Base-by-base conservation (phyloP, 1,139 yeast species). In the Suhomyces bribrorum region DNA sequence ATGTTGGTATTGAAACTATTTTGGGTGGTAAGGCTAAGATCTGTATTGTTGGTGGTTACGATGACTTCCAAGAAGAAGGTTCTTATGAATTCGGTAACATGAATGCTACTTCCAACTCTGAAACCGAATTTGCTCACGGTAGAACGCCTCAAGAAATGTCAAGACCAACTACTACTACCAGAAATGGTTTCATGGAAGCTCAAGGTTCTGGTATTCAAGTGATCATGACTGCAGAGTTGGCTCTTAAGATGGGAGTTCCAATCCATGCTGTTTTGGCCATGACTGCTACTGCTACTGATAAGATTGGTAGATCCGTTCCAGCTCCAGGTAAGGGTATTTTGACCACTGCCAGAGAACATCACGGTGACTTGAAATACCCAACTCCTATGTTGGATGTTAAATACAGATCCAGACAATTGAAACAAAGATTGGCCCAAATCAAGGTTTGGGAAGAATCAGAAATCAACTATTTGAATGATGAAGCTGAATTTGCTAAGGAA, bases 261-360 rank as follows among this genome's bases (percentile, higher is more conserved):
- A 88, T 92, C 57, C 88, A 94, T 57, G 98, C 96, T 69, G 82
- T 92, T 52, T 77, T 90, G 57, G 98, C 95, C 41, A 71, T 90
- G 79, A 79, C 96, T 47, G 90, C 96, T 37, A 94, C 97, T 58
- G 98, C 98, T 41, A 81, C 96, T 46, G 99, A 92, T 67, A 92
- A 90, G 82, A 92, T 90, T 66, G 97, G 97, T 61, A 86, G 97
- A 73, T 90, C 97, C 38, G 94, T 92, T 54, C 99, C 99, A 53
- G 98, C 98, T 62, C 99, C 99, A 69, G 99, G 99, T 66, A 89
- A 90, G 75, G 99, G 99, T 83, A 85, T 92, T 54, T 79, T 92
- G 75, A 92, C 98, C 48, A 87, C 96, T 57, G 98, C 98, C 43
- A 86, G 95, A 62, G 99, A 92, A 72, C 81, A 84, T 60, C 90